Evolutionary conservation across 2,329 filamentous ascomycete species (phyloP), one percentile per base, ranked within the genome.

Genomic region (Sordariomycetes sp.): DNA sequence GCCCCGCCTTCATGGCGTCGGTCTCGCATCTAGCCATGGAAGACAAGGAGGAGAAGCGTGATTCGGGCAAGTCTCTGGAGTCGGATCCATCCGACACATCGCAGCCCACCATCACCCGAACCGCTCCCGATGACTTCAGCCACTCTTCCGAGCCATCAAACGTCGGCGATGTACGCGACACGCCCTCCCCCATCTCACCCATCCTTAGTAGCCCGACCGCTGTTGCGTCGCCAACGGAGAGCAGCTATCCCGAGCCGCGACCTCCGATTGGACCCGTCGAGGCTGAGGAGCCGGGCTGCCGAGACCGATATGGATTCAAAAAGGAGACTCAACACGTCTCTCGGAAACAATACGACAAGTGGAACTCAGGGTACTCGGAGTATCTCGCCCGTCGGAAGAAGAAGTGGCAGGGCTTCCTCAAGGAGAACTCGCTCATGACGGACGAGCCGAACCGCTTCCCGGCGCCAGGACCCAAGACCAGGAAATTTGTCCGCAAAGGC

Each of bases 261-360:
- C 40, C 24, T 50, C 14, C 27, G 38, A 11, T 33, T 19, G 43
- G 51, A 20, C 55, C 54, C 5, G 40, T 43, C 2, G 59, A 65
- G 11, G 55, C 63, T 4, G 64, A 74, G 38, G 69, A 72, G 17
- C 64, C 70, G 5, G 55, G 55, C 11, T 52, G 57, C 14, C 77
- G 87, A 35, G 88, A 95, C 54, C 75, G 85, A 12, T 94, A 95
- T 49, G 90, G 90, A 4, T 96, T 96, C 63, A 85, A 86, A 44
- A 96, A 95, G 55, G 73, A 76, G 24, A 90, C 79, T 26, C 80
- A 88, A 44, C 80, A 93, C 49, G 71, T 94, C 41, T 82, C 73
- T 2, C 61, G 79, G 15, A 70, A 82, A 38, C 73, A 88, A 51
- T 94, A 93, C 51, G 85, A 95, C 48, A 63, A 68, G 1, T 96